Evolutionary conservation across 305 asterid genomes (phyloP), one percentile per base, ranked within the genome.

Genomic region (Lippia alba): DNA sequence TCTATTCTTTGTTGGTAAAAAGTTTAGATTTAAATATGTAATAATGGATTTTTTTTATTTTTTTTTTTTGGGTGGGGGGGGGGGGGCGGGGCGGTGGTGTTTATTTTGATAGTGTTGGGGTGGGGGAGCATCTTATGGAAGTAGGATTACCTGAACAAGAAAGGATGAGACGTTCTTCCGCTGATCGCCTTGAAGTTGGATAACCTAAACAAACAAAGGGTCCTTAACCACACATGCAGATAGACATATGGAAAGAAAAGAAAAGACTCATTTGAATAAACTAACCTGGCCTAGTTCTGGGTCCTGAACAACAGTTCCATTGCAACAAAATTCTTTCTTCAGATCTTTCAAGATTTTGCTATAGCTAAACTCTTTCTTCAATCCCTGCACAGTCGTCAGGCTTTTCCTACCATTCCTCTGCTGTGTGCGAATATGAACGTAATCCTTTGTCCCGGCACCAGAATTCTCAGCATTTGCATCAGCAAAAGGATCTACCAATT

Each of bases 151-250:
- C 90, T 87, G 86, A 58, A 81, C 69, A 67, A 87, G 89, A 77
- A 87, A 87, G 56, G 86, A 17, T 4, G 84, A 85, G 16, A 85
- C 89, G 72, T 87, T 87, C 84, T 87, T 84, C 72, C 88, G 76
- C 79, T 84, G 92, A 79, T 87, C 90, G 6, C 92, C 92, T 77
- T 87, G 90, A 56, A 87, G 88, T 76, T 87, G 92, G 74, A 87
- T 87, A 59, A 87, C 89, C 91, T 82, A 59, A 15, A 55, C 45
- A 19, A 45, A n/a, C 8, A 8, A 44, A 15, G 24, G 6, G 20
- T 0, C 5, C 14, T 11, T 65, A 16, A 34, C 0, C 56, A 8
- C 46, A 9, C 12, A 16, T 34, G 34, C 6, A 34, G 12, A 18
- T 14, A 56, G 24, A 11, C 5, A 34, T 4, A 14, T 17, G 12